Evolutionary conservation across 805 yeast species (phyloP).

Genomic region (Hanseniaspora occidentalis): DNA sequence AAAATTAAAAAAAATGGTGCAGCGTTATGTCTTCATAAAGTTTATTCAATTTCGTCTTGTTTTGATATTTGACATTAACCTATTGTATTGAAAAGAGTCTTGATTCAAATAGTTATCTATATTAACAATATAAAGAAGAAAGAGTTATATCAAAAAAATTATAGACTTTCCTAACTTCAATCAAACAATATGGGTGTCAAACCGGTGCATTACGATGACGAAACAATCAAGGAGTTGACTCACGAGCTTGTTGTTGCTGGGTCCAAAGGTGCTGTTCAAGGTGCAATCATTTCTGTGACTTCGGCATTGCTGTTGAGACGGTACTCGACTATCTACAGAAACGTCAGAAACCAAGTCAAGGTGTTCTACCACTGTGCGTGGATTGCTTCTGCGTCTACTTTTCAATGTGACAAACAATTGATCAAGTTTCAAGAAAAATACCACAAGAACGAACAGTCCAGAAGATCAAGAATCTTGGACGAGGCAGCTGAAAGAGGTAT

Average conservation of each 20-base stretch:
- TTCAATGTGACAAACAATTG: conserved; percentile 31
- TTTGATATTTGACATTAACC: too few relatives aligned
- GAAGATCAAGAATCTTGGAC: conserved; percentile 26
- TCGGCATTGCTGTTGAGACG: conserved; percentile 24
- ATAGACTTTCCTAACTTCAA: too few relatives aligned
- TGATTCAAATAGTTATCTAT: too few relatives aligned
- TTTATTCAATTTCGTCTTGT: too few relatives aligned
- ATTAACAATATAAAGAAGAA: too few relatives aligned
- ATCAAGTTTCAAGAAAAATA: conserved; percentile 25
- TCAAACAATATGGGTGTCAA: conserved; percentile 10
- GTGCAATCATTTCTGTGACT: conserved; percentile 27
- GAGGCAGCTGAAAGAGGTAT: conserved; percentile 36
- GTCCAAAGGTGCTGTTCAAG: conserved; percentile 29
- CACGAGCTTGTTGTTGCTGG: conserved; percentile 19
- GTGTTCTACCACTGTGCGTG: conserved; percentile 31
- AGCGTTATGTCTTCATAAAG: too few relatives aligned
- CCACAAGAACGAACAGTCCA: conserved; percentile 22
- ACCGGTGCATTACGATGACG: conserved; percentile 29
- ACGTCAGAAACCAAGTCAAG: conserved; percentile 29
- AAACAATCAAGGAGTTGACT: conserved; percentile 24
- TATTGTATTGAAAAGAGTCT: too few relatives aligned
- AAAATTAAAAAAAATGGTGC: too few relatives aligned
- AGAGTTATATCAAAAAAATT: too few relatives aligned
- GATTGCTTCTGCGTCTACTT: conserved; percentile 30
- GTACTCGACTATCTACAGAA: conserved; percentile 25